Evolutionary conservation across 1,139 yeast genomes (phyloP).

Genomic region (Sugiyamaella paludigena): DNA sequence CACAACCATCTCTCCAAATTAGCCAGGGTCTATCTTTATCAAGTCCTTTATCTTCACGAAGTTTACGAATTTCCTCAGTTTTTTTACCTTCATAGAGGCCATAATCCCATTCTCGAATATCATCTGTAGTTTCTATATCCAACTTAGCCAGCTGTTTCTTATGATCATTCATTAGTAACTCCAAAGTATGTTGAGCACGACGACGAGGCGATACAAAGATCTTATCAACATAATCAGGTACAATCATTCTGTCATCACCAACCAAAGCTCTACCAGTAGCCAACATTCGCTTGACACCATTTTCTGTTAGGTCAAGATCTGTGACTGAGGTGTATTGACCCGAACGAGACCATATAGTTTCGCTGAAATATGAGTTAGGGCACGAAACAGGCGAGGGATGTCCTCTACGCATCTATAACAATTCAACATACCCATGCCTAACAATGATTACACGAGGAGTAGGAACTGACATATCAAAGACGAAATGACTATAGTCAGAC

Average conservation of each 20-base stretch:
- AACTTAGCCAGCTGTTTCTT: slow-evolving; percentile 40
- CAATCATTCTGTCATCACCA: slow-evolving; percentile 57
- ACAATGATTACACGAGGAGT: slow-evolving; percentile 77
- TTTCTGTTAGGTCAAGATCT: slow-evolving; percentile 71
- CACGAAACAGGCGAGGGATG: not conserved
- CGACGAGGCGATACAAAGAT: slow-evolving; percentile 76
- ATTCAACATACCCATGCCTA: slow-evolving; percentile 56
- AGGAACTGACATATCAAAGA: slow-evolving; percentile 15
- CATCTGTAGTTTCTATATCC: slow-evolving; percentile 45
- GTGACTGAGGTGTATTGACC: slow-evolving; percentile 91
- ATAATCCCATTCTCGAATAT: slow-evolving; percentile 89
- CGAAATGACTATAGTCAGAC: too few species aligned
- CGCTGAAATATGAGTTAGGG: slow-evolving; percentile 41
- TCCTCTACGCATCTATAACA: not conserved
- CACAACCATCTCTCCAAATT: slow-evolving; percentile 93
- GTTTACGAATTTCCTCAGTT: slow-evolving; percentile 61
- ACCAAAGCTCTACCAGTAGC: slow-evolving; percentile 71
- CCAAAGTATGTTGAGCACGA: slow-evolving; percentile 74
- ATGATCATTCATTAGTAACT: slow-evolving; percentile 50
- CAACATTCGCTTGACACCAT: slow-evolving; percentile 73
- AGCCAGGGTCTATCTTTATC: slow-evolving; percentile 55
- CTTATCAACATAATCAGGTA: slow-evolving; percentile 60
- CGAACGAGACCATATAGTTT: slow-evolving; percentile 92
- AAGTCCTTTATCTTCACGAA: slow-evolving; percentile 62
- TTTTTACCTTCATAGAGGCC: slow-evolving; percentile 89